Evolutionary conservation across 495 filamentous ascomycete species (phyloP), one percentile per base, ranked within the genome.

Genomic region (Achaetomiella virescens): DNA sequence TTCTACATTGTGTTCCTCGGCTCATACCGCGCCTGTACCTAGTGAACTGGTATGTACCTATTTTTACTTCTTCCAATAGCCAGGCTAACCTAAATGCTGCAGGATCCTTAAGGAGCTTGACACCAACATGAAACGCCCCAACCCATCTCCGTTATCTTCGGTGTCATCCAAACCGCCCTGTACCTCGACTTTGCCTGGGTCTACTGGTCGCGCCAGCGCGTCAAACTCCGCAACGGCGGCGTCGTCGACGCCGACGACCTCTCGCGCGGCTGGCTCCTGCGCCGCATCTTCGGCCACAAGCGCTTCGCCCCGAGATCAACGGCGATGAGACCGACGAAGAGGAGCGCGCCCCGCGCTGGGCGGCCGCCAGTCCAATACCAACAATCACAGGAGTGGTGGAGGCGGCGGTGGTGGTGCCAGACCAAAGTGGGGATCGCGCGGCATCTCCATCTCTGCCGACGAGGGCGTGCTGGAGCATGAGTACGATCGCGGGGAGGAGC

Each of bases 181-280:
- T 97, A 97, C 67, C 66, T 91, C 59, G 95, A 98, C 68, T 98
- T 98, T 66, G 90, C 87, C 22, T 97, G 91, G 91, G 90, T 98
- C 0, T 98, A 98, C 75, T 96, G 87, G 74, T 85, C 85, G 4
- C 79, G 93, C 35, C 95, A 97, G 73, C 81, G 90, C 33, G 91
- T 98, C 62, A 97, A 97, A 81, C 84, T 98, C 5, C 81, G 93
- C 42, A 84, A 85, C 56, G 92, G 92, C 54, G 91, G 89, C 3
- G 79, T 97, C 17, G 89, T 98, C n/a, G 93, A 98, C 65, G 85
- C 84, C 6, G 92, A 97, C 42, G 93, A 98, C 67, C 78, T 92
- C 50, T 76, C 84, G 33, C 83, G 86, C 44, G 88, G 91, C 52
- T 97, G 91, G 80, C 73, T 98, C 17, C 71, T 90, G 2, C 66